phyloP scores from a whole-genome alignment of 1,139 yeast genomes.

The Candida dubliniensis region DNA sequence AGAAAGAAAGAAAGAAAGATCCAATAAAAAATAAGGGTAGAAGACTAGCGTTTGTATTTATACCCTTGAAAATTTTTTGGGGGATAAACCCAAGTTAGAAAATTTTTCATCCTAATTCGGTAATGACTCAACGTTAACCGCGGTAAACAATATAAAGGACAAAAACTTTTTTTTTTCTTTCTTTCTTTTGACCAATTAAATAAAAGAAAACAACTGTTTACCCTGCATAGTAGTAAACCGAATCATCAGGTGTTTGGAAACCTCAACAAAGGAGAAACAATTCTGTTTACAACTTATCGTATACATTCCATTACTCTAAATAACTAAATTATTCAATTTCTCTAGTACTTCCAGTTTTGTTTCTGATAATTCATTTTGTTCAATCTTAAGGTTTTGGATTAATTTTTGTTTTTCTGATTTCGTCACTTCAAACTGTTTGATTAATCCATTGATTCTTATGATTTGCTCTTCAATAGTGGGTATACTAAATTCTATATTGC shows the following conservation, averaged over 20 bases:
- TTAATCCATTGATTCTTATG: constrained; percentile 3
- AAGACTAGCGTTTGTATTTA: background rate
- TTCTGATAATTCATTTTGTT: constrained; percentile 9
- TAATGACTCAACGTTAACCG: constrained; percentile 12
- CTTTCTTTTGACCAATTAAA: too few species aligned
- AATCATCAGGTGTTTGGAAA: background rate
- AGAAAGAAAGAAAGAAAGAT: background rate
- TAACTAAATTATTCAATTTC: constrained; percentile 4
- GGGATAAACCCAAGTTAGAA: constrained; percentile 1
- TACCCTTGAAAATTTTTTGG: background rate
- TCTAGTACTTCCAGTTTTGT: constrained; percentile 9
- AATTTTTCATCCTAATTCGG: constrained; percentile 14
- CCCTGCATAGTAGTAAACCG: background rate
- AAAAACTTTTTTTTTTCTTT: background rate
- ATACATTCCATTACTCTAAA: constrained; percentile 1
- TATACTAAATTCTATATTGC: constrained; percentile 10
- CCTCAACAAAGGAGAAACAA: background rate
- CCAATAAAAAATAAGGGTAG: background rate
- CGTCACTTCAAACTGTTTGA: constrained; percentile 11
- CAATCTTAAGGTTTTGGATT: constrained; percentile 1
- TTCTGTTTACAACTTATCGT: background rate
- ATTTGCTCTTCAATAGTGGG: constrained; percentile 16
- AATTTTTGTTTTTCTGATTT: constrained; percentile 7
- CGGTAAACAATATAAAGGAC: constrained; percentile 10
- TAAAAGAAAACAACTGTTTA: background rate